These are phyloP conservation scores for Hydnum rufescens DNA, from an alignment of 768 basidiomycete genomes.

Conservation along the genomic window DNA sequence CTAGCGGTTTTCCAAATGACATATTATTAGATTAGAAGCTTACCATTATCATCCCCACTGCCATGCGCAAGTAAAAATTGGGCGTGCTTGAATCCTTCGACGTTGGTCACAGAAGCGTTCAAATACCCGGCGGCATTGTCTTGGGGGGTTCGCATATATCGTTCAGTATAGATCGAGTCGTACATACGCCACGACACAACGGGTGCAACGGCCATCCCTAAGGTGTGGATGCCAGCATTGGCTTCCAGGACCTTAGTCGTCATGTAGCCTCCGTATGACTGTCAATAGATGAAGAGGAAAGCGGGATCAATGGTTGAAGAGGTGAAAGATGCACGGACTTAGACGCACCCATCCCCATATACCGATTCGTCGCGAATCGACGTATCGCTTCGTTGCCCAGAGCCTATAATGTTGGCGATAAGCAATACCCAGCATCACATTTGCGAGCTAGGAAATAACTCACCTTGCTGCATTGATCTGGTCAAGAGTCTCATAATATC, in stretches of 20 bases:
- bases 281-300: slow-evolving; percentile 6
- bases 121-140: slow-evolving; percentile 75
- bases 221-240: slow-evolving; percentile 68
- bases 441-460: slow-evolving; percentile 13
- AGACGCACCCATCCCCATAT: slow-evolving; percentile 91
- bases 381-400: slow-evolving; percentile 75
- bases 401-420: slow-evolving; percentile 23
- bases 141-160: slow-evolving; percentile 79
- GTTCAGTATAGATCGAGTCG: slow-evolving; percentile 91
- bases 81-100: slow-evolving; percentile 63
- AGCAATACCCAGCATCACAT: background rate
- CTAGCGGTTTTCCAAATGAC: background rate
- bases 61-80: slow-evolving; percentile 82
- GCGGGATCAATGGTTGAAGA: background rate
- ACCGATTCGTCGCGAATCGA: slow-evolving; percentile 74
- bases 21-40: background rate
- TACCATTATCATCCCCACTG: slow-evolving; percentile 76
- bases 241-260: slow-evolving; percentile 83
- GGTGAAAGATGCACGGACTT: background rate
- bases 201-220: slow-evolving; percentile 86
- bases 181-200: slow-evolving; percentile 77
- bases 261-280: slow-evolving; percentile 97
- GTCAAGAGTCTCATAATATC: slow-evolving; percentile 74
- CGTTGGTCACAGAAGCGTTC: slow-evolving; percentile 72
- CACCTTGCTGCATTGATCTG: slow-evolving; percentile 78